phyloP scores from a whole-genome alignment of 2,329 filamentous ascomycete genomes.

The Colletotrichum somersetense region DNA sequence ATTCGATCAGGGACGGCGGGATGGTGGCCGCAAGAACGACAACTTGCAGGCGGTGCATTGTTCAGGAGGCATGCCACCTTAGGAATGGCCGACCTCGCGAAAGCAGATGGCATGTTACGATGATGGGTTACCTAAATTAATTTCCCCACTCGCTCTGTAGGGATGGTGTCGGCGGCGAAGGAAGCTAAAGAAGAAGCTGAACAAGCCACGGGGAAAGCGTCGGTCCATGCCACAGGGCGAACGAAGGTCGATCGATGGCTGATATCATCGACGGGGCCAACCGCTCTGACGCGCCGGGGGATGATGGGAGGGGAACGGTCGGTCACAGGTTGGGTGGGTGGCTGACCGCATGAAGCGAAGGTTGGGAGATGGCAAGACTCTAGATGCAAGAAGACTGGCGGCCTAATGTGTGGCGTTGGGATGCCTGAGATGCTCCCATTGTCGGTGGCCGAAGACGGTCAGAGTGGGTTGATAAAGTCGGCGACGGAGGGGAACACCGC shows the following conservation, averaged over 20 bases:
- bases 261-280: conserved; percentile 24
- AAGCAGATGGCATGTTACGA: conserved; percentile 15
- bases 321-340: neutral
- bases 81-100: conserved; percentile 9
- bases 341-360: conserved; percentile 12
- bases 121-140: conserved; percentile 18
- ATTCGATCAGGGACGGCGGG: neutral
- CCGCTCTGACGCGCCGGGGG: conserved; percentile 23
- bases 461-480: conserved; percentile 2
- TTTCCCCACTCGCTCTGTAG: neutral
- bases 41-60: neutral
- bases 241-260: neutral
- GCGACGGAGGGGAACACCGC: conserved; percentile 23
- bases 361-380: neutral
- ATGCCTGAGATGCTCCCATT: neutral
- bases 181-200: conserved; percentile 2
- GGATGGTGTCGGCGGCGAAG: neutral
- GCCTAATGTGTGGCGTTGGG: neutral
- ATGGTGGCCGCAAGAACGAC: neutral
- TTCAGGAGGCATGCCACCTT: neutral
- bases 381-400: neutral
- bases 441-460: conserved; percentile 31
- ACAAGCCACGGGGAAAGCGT: conserved; percentile 13
- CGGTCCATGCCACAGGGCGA: conserved; percentile 13
- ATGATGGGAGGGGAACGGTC: neutral